A percentile compares a stretch with the other conserved stretches of the same genome.
Conservation (phyloP, 139 green algal genomes). For the Coccomyxa sp. region DNA sequence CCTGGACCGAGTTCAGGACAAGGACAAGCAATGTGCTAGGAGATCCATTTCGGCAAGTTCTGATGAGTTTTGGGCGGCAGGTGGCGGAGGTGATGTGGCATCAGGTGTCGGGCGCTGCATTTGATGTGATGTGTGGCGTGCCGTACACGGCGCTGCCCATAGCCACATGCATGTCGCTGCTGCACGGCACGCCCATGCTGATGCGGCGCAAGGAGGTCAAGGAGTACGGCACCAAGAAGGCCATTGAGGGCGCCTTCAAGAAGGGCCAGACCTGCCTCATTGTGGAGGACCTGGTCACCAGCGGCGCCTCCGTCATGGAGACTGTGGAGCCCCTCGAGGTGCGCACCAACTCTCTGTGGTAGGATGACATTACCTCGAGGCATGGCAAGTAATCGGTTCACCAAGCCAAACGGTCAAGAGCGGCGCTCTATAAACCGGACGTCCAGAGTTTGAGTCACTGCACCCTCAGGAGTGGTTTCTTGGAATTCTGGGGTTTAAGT, state of each 20-base stretch:
- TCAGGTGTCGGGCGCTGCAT: slow-evolving; percentile 51
- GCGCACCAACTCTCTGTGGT: too few relatives aligned
- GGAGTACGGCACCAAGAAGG: slow-evolving; percentile 98
- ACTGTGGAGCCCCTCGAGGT: slow-evolving; percentile 87
- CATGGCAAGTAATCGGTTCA: too few relatives aligned
- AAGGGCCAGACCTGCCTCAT: slow-evolving; percentile 88
- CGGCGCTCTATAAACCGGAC: too few relatives aligned
- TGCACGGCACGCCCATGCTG: slow-evolving; percentile 85
- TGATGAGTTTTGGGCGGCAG: slow-evolving; percentile 26
- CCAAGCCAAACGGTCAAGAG: too few relatives aligned
- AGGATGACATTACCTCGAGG: too few relatives aligned
- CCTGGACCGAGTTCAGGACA: neutral
- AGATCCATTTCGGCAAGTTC: neutral
- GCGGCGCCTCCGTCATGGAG: slow-evolving; percentile 92
- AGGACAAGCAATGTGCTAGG: neutral
- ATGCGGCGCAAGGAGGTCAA: slow-evolving; percentile 96
- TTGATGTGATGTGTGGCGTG: slow-evolving; percentile 98
- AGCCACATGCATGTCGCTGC: slow-evolving; percentile 90
- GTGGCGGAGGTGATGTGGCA: slow-evolving; percentile 89
- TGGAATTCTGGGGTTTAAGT: too few relatives aligned
- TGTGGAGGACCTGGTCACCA: slow-evolving; percentile 98
- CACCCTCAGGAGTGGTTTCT: too few relatives aligned
- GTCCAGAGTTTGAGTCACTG: too few relatives aligned
- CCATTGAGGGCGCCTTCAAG: slow-evolving; percentile 94
- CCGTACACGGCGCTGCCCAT: slow-evolving; percentile 99